Evolutionary conservation across 164 flowering plant genomes (phyloP), one percentile per base, ranked within the genome.

Genomic region (Pachysandra terminalis): DNA sequence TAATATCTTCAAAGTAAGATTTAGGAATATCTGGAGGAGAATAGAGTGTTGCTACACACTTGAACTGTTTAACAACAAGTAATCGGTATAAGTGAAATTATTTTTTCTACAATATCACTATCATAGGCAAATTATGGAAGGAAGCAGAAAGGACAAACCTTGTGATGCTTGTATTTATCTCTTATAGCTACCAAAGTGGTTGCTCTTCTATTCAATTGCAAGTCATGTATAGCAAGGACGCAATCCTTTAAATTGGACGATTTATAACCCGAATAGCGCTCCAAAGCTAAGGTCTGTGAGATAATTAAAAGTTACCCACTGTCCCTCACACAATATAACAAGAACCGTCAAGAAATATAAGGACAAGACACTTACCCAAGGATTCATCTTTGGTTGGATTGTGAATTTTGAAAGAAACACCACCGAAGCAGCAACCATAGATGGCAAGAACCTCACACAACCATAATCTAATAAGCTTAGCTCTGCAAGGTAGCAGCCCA

Each of bases 401-500:
- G 81, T 88, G 71, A 84, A 85, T 65, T 78, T 84, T 35, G 96
- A 62, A 19, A 90, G 82, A 66, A 86, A 86, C 2, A 82, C 58
- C 27, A 80, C 95, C 41, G 98, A 83, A 49, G 97, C 88, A 68
- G 98, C 96, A 45, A 91, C 79, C 70, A 79, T 15, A 22, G 97
- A 94, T 13, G 98, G 97, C 53, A 87, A 59, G 70, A 88, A 94
- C 59, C 81, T 76, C 12, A 89, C 72, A 75, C 88, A 86, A 0
- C 65, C 70, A 72, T 88, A 90, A 48, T 91, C 96, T 64, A 90
- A 61, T 70, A 94, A 80, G 68, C 96, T 87, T 49, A 91, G 71
- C 75, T 94, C 98, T 3, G 90, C 95, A 17, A 94, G 83, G 74
- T 84, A 94, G 73, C 75, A 83, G 16, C 86, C 82, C 60, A 94